Conservation (phyloP, 164 flowering plant species). For the Cinnamomum chago region DNA sequence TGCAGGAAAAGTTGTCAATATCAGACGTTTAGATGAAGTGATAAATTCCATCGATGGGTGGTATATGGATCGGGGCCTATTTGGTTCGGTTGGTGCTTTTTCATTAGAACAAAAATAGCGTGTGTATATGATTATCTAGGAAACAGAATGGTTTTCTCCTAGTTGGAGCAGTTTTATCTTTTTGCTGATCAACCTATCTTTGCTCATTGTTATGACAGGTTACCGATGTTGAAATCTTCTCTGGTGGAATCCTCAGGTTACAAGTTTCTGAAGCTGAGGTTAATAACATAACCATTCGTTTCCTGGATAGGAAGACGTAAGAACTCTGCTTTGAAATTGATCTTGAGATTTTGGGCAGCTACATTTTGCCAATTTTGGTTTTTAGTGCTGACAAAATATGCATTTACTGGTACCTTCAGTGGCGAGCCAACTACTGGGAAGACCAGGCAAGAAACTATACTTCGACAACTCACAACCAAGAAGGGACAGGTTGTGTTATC, state of each 20-base stretch:
- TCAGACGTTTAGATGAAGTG: conserved; percentile 79
- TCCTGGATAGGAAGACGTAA: conserved; percentile 89
- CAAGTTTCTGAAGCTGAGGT: conserved; percentile 97
- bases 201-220: conserved; percentile 41
- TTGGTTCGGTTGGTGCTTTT: conserved; percentile 72
- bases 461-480: conserved; percentile 89
- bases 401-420: conserved; percentile 33
- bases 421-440: conserved; percentile 96
- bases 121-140: neutral
- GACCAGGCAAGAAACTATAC: conserved; percentile 94
- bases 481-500: conserved; percentile 78
- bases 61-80: conserved; percentile 96
- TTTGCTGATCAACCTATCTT: neutral
- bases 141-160: neutral
- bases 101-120: neutral
- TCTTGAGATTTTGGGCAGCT: neutral
- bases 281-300: conserved; percentile 78
- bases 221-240: conserved; percentile 85
- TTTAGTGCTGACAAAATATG: neutral
- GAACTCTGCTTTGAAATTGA: conserved; percentile 17
- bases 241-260: conserved; percentile 84
- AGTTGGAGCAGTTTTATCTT: neutral
- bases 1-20: conserved; percentile 96
- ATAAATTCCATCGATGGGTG: conserved; percentile 85
- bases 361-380: neutral